phyloP scores from a whole-genome alignment of 345 rosid genomes.

The Citrus glauca region DNA sequence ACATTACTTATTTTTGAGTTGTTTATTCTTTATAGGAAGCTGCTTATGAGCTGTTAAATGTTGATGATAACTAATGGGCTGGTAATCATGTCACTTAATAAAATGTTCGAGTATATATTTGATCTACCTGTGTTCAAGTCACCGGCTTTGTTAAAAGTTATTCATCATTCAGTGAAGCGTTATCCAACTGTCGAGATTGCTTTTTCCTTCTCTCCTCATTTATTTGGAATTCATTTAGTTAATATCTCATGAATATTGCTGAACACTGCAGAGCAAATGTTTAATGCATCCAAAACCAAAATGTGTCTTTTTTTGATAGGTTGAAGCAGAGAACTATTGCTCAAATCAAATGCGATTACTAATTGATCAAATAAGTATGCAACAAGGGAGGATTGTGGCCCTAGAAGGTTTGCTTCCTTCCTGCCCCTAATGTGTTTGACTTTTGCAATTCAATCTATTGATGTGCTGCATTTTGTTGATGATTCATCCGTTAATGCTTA shows the following conservation, averaged over 20 bases:
- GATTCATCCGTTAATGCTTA: not conserved
- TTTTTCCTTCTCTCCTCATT: not conserved
- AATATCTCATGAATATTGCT: no score
- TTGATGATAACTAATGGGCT: not conserved
- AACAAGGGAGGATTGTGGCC: constrained; percentile 65
- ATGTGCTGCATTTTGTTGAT: not conserved
- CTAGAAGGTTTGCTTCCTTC: constrained; percentile 53
- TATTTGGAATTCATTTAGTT: not conserved
- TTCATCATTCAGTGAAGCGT: not conserved
- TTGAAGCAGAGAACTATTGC: constrained; percentile 81
- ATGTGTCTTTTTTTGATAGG: constrained; percentile 25
- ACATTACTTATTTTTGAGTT: not conserved
- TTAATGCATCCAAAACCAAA: not conserved
- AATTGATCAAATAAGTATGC: constrained; percentile 78
- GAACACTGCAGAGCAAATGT: not conserved
- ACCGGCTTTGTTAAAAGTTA: not conserved
- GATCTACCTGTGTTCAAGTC: not conserved
- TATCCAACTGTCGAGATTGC: not conserved
- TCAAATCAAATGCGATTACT: constrained; percentile 67
- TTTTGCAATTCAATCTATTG: not conserved
- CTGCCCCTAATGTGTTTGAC: not conserved
- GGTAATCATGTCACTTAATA: not conserved
- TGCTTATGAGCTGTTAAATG: not conserved
- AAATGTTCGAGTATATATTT: not conserved
- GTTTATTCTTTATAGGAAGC: not conserved